A percentile compares a stretch with the other conserved stretches of the same genome.
These are phyloP conservation scores for Laetiporus sulphureus DNA, from an alignment of 1,284 basidiomycete genomes.

Conservation along the genomic window DNA sequence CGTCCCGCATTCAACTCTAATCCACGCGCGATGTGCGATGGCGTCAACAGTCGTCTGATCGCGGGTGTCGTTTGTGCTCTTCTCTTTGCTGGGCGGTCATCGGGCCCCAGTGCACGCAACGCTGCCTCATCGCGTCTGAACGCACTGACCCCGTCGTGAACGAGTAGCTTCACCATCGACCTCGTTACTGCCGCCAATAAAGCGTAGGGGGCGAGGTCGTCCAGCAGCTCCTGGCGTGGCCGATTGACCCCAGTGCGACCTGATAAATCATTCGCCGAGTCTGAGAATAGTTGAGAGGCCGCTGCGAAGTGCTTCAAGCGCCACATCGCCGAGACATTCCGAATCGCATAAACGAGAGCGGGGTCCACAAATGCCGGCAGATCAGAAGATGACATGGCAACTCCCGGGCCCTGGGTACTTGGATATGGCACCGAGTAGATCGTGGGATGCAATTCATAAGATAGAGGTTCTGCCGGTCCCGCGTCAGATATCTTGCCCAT, in stretches of 20 bases:
- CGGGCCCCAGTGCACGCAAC: constrained; percentile 10
- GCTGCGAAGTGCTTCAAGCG: constrained; percentile 6
- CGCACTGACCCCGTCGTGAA: constrained; percentile 17
- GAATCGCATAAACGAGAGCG: constrained; percentile 16
- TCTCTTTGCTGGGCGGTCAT: constrained; percentile 8
- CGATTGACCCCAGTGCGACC: constrained; percentile 1
- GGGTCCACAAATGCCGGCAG: constrained; percentile 20
- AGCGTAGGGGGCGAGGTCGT: constrained; percentile 37
- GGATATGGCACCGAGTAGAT: too few relatives aligned
- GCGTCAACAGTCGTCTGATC: constrained; percentile 26
- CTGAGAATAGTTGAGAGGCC: neutral
- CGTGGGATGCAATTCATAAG: too few relatives aligned
- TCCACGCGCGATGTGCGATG: constrained; percentile 31
- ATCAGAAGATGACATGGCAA: too few relatives aligned
- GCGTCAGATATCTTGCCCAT: too few relatives aligned
- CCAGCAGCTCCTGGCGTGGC: constrained; percentile 25
- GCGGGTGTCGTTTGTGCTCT: neutral
- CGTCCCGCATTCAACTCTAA: constrained; percentile 14
- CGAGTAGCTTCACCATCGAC: constrained; percentile 17
- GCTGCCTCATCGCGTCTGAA: constrained; percentile 21
- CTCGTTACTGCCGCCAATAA: constrained; percentile 34
- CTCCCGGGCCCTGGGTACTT: too few relatives aligned
- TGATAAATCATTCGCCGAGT: neutral
- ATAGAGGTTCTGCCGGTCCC: too few relatives aligned
- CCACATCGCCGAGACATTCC: constrained; percentile 12